A percentile compares a stretch with the other conserved stretches of the same genome.
Conservation (phyloP, 345 rosid species). For the Murraya koenigii region DNA sequence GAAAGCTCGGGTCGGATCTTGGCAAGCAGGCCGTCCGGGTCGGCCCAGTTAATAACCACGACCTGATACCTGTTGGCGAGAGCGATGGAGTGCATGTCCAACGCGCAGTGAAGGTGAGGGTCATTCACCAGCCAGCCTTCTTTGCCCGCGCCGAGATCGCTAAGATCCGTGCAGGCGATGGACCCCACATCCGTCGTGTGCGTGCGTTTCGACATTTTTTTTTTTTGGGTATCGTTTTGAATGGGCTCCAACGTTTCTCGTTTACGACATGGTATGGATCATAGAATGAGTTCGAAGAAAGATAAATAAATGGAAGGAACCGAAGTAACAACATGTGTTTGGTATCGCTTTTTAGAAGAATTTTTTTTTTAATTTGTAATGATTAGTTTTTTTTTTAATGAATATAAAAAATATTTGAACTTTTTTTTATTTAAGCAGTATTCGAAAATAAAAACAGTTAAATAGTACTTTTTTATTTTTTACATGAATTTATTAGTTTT, state of each 20-base stretch:
- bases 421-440: no score
- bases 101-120: slow-evolving; percentile 63
- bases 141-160: slow-evolving; percentile 84
- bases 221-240: not conserved
- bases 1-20: slow-evolving; percentile 89
- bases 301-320: not conserved
- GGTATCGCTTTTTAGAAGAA: no score
- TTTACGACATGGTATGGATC: not conserved
- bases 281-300: not conserved
- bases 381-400: no score
- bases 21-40: slow-evolving; percentile 47
- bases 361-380: no score
- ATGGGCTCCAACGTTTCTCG: not conserved
- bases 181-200: slow-evolving; percentile 81
- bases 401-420: no score
- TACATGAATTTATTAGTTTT: no score
- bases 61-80: slow-evolving; percentile 57
- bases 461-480: no score
- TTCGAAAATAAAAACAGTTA: no score
- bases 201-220: slow-evolving; percentile 60
- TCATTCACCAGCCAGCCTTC: slow-evolving; percentile 86
- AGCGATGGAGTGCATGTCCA: slow-evolving; percentile 69
- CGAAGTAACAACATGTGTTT: not conserved
- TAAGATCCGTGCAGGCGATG: slow-evolving; percentile 76
- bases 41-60: slow-evolving; percentile 68